Evolutionary conservation across 805 yeast species (phyloP), one percentile per base, ranked within the genome.

Genomic region (Cyberlindnera subsufficiens): DNA sequence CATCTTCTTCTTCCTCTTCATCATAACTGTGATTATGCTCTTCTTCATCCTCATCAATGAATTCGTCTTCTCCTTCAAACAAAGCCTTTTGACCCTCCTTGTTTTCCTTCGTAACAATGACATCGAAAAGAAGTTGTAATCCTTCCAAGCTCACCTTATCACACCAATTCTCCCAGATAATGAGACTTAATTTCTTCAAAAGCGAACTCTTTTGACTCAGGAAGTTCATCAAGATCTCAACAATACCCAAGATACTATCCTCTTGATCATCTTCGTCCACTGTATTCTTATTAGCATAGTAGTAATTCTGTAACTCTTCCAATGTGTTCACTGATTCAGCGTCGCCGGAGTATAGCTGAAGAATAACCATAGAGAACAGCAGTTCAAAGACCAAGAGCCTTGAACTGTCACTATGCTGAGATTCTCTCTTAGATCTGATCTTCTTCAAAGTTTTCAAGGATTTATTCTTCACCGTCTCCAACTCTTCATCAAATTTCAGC

Each of bases 331-430:
- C 76, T 1, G 96, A 82, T 46, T 91, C 97, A 6, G 80, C 59
- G 40, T 74, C 88, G 19, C 90, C 95, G 42, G 80, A 67, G 56
- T 81, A 89, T 30, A 90, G 69, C 59, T 88, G 96, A 13, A 91
- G 58, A 18, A 89, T 62, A 4, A 82, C 82, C 74, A 86, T 77
- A 0, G 96, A 82, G 43, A 86, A 76, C 36, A 91, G 66, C 31
- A 86, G 65, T 60, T 88, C 95, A 55, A 91, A 82, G 35, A 88
- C 83, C 44, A 67, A 66, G 47, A 81, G 58, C 51, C 77, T 75
- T 0, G 62, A 46, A 33, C 50, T 54, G 20, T 48, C 65, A 32
- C 43, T 19, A 38, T 55, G 60, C 8, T 49, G 50, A 5, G 69
- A 53, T 30, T 49, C 57, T 39, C 69, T 60, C 43, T 65, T 59